These are phyloP conservation scores for Mrakia hoshinonis DNA, from an alignment of 768 basidiomycete species.

Conservation along the genomic window DNA sequence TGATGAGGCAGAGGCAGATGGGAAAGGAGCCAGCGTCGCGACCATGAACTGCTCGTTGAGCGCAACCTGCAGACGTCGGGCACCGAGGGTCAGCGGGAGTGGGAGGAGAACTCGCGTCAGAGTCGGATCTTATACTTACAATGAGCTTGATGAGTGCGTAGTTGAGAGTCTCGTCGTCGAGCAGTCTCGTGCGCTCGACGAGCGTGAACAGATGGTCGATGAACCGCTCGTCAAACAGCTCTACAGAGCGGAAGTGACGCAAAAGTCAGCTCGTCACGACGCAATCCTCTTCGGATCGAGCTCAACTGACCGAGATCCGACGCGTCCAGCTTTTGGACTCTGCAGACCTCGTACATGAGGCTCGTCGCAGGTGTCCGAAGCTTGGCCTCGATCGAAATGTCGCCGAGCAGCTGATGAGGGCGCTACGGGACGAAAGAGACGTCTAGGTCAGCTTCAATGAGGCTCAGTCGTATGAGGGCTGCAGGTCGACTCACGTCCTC, in stretches of 20 bases:
- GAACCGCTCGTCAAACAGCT: slow-evolving; percentile 69
- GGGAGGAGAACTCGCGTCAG: not conserved
- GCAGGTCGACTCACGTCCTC: slow-evolving; percentile 59
- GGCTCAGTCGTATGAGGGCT: not conserved
- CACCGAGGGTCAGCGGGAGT: not conserved
- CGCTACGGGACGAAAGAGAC: slow-evolving; percentile 30
- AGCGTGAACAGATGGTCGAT: slow-evolving; percentile 85
- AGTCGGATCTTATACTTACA: slow-evolving; percentile 46
- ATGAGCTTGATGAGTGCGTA: slow-evolving; percentile 92
- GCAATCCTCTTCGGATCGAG: too few species aligned
- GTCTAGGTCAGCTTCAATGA: too few species aligned
- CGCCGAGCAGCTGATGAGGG: slow-evolving; percentile 48
- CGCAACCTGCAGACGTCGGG: slow-evolving; percentile 54
- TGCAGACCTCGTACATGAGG: slow-evolving; percentile 83
- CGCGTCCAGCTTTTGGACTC: slow-evolving; percentile 71
- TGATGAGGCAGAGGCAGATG: slow-evolving; percentile 23
- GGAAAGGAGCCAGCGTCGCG: slow-evolving; percentile 48
- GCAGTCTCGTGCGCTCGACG: slow-evolving; percentile 79
- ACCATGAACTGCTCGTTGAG: slow-evolving; percentile 99
- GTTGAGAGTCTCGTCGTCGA: slow-evolving; percentile 86
- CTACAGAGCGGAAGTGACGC: slow-evolving; percentile 42
- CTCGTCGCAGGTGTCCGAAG: slow-evolving; percentile 61
- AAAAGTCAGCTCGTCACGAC: not conserved
- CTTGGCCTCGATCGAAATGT: slow-evolving; percentile 52
- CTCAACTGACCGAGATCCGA: slow-evolving; percentile 65